Evolutionary conservation across 345 rosid genomes (phyloP).

Genomic region (Salix udensis): DNA sequence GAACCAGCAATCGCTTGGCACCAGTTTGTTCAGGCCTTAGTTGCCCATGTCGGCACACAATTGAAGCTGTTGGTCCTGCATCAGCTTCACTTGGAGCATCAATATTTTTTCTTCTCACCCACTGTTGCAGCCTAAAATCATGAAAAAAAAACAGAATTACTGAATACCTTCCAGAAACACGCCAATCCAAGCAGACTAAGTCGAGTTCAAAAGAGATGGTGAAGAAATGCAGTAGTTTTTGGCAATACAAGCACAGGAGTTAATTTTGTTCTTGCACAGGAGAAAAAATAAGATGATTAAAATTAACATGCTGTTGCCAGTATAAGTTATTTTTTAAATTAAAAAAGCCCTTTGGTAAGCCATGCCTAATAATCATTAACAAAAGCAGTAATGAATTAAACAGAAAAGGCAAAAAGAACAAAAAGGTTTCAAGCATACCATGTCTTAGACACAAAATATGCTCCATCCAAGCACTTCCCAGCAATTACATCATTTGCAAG

Average conservation of each 20-base stretch:
- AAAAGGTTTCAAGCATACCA: conserved; percentile 53
- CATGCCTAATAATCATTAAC: not conserved
- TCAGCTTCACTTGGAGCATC: conserved; percentile 94
- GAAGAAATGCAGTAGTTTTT: not conserved
- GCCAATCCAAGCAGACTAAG: not conserved
- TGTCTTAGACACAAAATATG: conserved; percentile 64
- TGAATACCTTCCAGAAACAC: conserved; percentile 1
- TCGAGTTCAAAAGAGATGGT: not conserved
- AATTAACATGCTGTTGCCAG: not conserved
- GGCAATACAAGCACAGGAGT: not conserved
- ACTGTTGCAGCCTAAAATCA: conserved; percentile 82
- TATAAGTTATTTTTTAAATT: not conserved
- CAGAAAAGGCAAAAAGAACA: not conserved
- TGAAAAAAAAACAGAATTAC: conserved; percentile 5
- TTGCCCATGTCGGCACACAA: conserved; percentile 72
- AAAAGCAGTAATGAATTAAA: conserved; percentile 9
- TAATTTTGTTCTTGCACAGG: not conserved
- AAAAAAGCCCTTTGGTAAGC: not conserved
- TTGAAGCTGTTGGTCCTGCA: conserved; percentile 70
- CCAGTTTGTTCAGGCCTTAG: conserved; percentile 90
- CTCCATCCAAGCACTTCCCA: conserved; percentile 66
- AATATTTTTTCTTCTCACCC: conserved; percentile 84
- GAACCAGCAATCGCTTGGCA: conserved; percentile 80
- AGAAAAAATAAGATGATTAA: not conserved
- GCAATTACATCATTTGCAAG: conserved; percentile 57